These are phyloP conservation scores for Ceratocystis eucalypticola DNA, from an alignment of 2,329 filamentous ascomycete genomes.

Conservation along the genomic window DNA sequence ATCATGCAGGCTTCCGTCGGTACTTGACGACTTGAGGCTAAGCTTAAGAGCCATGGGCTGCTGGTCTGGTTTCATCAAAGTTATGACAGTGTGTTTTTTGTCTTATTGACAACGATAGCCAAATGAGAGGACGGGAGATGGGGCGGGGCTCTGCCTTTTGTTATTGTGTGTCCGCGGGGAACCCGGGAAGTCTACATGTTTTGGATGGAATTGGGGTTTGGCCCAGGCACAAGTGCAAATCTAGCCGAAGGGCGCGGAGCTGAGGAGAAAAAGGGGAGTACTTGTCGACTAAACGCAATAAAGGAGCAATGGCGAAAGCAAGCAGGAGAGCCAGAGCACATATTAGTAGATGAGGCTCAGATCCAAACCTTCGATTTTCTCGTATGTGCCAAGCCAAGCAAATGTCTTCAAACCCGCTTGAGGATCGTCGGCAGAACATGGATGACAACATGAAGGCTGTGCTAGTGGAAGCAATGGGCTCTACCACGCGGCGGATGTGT, in stretches of 20 bases:
- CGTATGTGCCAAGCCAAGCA: background rate
- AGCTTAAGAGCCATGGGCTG: background rate
- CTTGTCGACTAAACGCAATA: background rate
- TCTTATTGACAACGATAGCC: background rate
- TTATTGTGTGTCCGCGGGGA: background rate
- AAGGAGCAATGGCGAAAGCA: background rate
- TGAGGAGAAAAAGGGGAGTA: too few relatives aligned
- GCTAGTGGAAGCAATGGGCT: background rate
- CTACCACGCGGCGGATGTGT: background rate
- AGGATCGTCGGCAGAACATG: background rate
- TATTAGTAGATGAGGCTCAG: background rate
- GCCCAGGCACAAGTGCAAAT: too few relatives aligned
- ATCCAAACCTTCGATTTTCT: background rate
- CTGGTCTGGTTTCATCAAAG: background rate
- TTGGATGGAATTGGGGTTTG: too few relatives aligned
- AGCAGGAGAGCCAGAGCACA: background rate
- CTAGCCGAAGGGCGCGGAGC: too few relatives aligned
- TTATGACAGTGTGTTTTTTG: background rate
- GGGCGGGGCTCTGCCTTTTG: background rate
- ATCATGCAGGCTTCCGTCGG: conserved; percentile 2
- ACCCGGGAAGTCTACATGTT: too few relatives aligned
- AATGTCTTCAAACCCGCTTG: background rate
- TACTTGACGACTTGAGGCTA: background rate
- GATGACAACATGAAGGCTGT: conserved; percentile 5
- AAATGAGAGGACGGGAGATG: background rate